Percentiles rank a stretch among this genome's conserved stretches.
Evolutionary conservation across 371 early-diverging fungal species (phyloP).

Genomic region (Mortierella sp.): DNA sequence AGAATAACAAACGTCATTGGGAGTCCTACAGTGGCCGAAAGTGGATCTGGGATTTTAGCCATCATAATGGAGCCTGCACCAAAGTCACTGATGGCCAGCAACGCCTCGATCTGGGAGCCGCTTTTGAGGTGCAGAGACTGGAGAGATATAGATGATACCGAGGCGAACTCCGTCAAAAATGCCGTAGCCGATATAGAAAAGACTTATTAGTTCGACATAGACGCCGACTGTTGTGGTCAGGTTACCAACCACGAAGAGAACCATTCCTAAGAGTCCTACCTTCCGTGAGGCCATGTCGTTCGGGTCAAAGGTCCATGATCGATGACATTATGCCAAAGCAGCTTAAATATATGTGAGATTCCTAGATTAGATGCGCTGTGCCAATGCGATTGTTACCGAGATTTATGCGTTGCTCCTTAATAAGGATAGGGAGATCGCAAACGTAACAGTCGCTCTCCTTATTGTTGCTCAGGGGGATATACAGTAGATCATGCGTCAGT

Average conservation of each 20-base stretch:
- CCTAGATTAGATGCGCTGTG: not conserved
- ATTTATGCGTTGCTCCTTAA: slow-evolving; percentile 1
- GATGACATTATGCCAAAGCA: slow-evolving; percentile 74
- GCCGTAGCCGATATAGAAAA: slow-evolving; percentile 68
- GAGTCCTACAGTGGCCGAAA: slow-evolving; percentile 63
- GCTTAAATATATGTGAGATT: slow-evolving; percentile 31
- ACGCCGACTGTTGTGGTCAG: slow-evolving; percentile 67
- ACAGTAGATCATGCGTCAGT: not conserved
- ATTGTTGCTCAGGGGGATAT: not conserved
- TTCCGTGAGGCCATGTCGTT: slow-evolving; percentile 70
- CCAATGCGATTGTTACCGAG: not conserved
- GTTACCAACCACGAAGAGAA: slow-evolving; percentile 68
- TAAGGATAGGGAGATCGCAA: not conserved
- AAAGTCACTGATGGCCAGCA: slow-evolving; percentile 76
- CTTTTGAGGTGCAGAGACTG: slow-evolving; percentile 68
- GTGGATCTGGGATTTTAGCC: slow-evolving; percentile 67
- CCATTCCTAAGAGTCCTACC: slow-evolving; percentile 64
- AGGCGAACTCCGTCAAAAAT: slow-evolving; percentile 64
- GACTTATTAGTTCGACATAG: slow-evolving; percentile 57
- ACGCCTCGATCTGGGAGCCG: slow-evolving; percentile 72
- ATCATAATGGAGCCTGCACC: slow-evolving; percentile 76
- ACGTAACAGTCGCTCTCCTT: not conserved
- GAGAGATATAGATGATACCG: slow-evolving; percentile 65
- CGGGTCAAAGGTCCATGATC: slow-evolving; percentile 75
- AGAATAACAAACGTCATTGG: slow-evolving; percentile 71